phyloP scores from a whole-genome alignment of 1,284 basidiomycete species.

The Ceratobasidium sp. region DNA sequence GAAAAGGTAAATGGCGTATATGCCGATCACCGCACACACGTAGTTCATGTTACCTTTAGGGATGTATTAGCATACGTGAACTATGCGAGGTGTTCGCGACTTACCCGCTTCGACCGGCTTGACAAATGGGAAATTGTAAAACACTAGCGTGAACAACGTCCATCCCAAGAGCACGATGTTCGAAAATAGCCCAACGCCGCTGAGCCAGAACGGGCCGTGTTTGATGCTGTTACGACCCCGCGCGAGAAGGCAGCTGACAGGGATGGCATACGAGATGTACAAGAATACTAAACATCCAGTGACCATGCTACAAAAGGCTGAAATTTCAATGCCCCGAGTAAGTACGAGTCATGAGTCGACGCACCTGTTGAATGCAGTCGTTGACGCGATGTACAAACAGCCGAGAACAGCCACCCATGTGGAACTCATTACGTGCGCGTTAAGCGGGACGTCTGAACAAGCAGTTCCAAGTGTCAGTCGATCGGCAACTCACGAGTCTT shows the following conservation, averaged over 20 bases:
- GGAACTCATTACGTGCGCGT: constrained; percentile 37
- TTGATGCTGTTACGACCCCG: constrained; percentile 18
- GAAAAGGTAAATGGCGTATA: constrained; percentile 19
- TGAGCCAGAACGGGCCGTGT: constrained; percentile 32
- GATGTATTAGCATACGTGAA: not conserved
- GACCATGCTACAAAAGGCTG: constrained; percentile 23
- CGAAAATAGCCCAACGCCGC: constrained; percentile 8
- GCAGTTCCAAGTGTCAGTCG: no score
- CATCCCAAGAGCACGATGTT: constrained; percentile 35
- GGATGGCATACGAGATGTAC: constrained; percentile 38
- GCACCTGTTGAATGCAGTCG: constrained; percentile 34
- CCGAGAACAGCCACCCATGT: constrained; percentile 34
- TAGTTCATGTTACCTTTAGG: constrained; percentile 40
- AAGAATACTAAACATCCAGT: constrained; percentile 34
- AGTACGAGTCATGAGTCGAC: not conserved
- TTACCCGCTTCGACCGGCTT: constrained; percentile 30
- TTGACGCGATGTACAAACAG: constrained; percentile 29
- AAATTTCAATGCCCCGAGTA: not conserved
- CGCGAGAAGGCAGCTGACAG: constrained; percentile 23
- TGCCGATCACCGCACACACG: constrained; percentile 31
- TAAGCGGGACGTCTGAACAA: constrained; percentile 19
- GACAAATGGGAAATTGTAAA: constrained; percentile 38
- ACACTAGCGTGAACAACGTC: constrained; percentile 29
- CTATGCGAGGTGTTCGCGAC: not conserved
- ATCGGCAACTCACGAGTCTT: not conserved